These are phyloP conservation scores for Colletotrichum caudatum DNA, from an alignment of 2,329 filamentous ascomycete genomes.

Conservation along the genomic window DNA sequence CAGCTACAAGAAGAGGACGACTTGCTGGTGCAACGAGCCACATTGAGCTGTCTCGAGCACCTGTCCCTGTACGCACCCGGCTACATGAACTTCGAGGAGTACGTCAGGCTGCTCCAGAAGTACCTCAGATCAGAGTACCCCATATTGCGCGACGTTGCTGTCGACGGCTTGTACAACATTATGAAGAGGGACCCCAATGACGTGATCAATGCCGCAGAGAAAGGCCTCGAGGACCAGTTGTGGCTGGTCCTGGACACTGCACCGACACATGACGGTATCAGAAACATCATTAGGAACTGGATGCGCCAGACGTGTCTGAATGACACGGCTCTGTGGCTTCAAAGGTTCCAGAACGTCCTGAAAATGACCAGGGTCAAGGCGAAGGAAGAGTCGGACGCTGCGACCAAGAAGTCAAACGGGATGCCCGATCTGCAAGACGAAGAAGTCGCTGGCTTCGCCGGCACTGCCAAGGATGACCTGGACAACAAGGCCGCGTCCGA, in stretches of 20 bases:
- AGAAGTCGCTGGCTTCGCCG: slow-evolving; percentile 94
- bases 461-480: slow-evolving; percentile 66
- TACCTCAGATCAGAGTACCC: slow-evolving; percentile 78
- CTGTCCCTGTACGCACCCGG: slow-evolving; percentile 91
- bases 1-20: slow-evolving; percentile 80
- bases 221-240: slow-evolving; percentile 87
- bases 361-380: slow-evolving; percentile 84
- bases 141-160: slow-evolving; percentile 80
- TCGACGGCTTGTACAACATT: slow-evolving; percentile 90
- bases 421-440: slow-evolving; percentile 91
- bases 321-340: slow-evolving; percentile 87
- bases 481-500: slow-evolving; percentile 65
- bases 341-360: slow-evolving; percentile 87
- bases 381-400: slow-evolving; percentile 63
- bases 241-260: slow-evolving; percentile 88
- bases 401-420: slow-evolving; percentile 58
- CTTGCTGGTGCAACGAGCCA: slow-evolving; percentile 77
- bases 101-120: slow-evolving; percentile 84
- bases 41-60: slow-evolving; percentile 88
- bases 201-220: slow-evolving; percentile 80
- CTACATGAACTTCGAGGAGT: slow-evolving; percentile 84
- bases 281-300: slow-evolving; percentile 92
- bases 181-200: slow-evolving; percentile 93
- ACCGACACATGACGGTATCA: slow-evolving; percentile 82
- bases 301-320: slow-evolving; percentile 86